Base-by-base conservation (phyloP, 2,329 filamentous ascomycete genomes). In the Exophiala calicioides region DNA sequence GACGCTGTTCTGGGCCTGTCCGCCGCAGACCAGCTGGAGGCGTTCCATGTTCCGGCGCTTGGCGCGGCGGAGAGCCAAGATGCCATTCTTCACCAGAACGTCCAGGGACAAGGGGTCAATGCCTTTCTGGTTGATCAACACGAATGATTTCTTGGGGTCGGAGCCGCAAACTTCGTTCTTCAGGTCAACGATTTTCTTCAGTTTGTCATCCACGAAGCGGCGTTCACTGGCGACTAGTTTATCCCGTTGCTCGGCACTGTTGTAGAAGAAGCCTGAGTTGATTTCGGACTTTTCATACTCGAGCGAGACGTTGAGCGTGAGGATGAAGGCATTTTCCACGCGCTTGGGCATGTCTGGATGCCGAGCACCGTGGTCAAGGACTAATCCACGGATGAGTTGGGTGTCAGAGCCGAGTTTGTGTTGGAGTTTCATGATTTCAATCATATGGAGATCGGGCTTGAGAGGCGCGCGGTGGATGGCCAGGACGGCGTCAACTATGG, bases 381-480 rank as follows among this genome's bases (percentile, higher is more conserved):
- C 93, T 48, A 98, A 78, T 50, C 93, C 93, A 57, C 87, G 84
- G 68, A 98, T 96, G 50, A 98, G 82, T 70, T 95, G 90, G 47
- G 93, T 98, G 69, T 98, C 93, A 23, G 93, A 88, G 49, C 91
- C 90, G 41, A 88, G 90, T 60, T 91, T 87, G 75, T 98, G 93
- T 75, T 98, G 93, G 91, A 98, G 97, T 69, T 95, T 97, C 93
- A 98, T 98, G 62, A 98, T 97, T 73, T 98, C 93, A 58, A 98
- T 80, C 93, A 98, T 98, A 76, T 97, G 91, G 64, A 98, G 72
- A 72, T 98, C 93, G 46, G 94, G 94, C 75, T 97, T 97, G 54
- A 82, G 83, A 19, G 88, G 88, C 13, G 88, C 76, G 68, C 90
- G 80, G 76, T 96, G 90, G 68, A 98, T 98, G 56, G 93, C 82